phyloP scores from a whole-genome alignment of 2,329 filamentous ascomycete genomes.

The Neurospora sp. region DNA sequence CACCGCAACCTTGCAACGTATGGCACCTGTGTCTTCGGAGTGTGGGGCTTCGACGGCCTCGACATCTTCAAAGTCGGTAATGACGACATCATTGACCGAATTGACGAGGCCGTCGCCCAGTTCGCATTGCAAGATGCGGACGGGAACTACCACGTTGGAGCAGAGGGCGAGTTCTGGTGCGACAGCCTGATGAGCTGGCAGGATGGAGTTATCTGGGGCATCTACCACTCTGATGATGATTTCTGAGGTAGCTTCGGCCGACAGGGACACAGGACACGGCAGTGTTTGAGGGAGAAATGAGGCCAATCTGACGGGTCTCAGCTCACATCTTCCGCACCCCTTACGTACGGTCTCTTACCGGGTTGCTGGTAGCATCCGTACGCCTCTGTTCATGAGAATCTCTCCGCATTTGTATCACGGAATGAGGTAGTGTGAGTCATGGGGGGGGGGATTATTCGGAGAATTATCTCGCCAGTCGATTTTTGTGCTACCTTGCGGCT shows the following conservation, averaged over 20 bases:
- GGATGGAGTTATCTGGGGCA: background rate
- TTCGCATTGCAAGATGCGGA: background rate
- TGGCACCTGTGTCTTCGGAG: background rate
- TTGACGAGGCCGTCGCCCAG: background rate
- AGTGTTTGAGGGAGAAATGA: background rate
- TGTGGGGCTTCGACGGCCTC: background rate
- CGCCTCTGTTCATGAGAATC: background rate
- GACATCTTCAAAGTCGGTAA: conserved; percentile 1
- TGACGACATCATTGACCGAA: background rate
- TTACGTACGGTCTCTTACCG: background rate
- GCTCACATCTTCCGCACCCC: background rate
- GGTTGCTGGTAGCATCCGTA: background rate
- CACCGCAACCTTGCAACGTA: background rate
- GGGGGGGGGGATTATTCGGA: background rate
- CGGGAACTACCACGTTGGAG: background rate
- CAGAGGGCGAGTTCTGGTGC: background rate
- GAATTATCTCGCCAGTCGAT: background rate
- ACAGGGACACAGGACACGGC: conserved; percentile 20
- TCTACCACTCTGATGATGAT: conserved; percentile 28
- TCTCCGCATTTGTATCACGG: background rate
- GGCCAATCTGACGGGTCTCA: background rate
- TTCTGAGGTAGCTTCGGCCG: conserved; percentile 19
- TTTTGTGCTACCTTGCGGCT: background rate
- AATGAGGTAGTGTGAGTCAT: background rate
- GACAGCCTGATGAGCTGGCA: background rate